A percentile compares a stretch with the other conserved stretches of the same genome.
phyloP scores from a whole-genome alignment of 2,329 filamentous ascomycete species.

The Alternaria conjuncta region DNA sequence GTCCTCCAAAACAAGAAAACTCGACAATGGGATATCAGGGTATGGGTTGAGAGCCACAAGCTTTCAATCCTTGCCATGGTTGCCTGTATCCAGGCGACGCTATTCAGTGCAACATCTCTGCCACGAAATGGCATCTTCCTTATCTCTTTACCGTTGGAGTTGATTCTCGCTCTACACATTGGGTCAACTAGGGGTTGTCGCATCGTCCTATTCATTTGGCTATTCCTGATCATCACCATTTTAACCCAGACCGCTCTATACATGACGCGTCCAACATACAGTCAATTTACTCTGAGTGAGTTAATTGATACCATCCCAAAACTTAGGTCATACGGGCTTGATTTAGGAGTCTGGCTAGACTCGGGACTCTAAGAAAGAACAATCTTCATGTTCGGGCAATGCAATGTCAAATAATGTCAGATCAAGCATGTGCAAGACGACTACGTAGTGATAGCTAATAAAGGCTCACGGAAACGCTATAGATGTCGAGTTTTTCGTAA shows the following conservation, averaged over 20 bases:
- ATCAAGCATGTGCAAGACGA: no score
- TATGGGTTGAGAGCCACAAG: background rate
- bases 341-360: no score
- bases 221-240: background rate
- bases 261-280: no score
- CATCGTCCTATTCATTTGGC: background rate
- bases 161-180: background rate
- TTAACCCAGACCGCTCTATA: background rate
- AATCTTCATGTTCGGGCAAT: no score
- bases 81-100: background rate
- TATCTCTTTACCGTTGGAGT: background rate
- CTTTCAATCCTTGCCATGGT: background rate
- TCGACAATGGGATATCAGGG: background rate
- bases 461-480: no score
- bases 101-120: background rate
- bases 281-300: no score
- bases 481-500: no score
- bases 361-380: no score
- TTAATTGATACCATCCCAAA: no score
- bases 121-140: background rate
- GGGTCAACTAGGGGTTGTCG: constrained; percentile 1
- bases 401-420: no score
- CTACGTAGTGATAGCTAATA: no score
- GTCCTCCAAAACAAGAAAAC: background rate
- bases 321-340: no score